phyloP scores from a whole-genome alignment of 441 rosid genomes.

The Cnidoscolus chayamansa region DNA sequence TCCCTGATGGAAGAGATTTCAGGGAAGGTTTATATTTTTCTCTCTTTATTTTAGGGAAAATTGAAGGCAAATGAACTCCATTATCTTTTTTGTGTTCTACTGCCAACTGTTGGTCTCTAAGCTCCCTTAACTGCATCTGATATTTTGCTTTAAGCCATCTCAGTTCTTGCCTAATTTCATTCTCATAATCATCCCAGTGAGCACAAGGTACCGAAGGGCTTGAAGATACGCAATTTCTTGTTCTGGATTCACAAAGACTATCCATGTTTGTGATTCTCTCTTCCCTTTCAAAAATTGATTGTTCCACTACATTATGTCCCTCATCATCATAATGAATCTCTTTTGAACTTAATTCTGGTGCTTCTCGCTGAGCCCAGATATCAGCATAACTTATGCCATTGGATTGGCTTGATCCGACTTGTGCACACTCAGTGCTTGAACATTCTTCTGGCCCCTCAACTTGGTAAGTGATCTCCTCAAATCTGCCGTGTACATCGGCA shows the following conservation, averaged over 20 bases:
- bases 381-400: slow-evolving; percentile 42
- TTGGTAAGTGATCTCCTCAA: slow-evolving; percentile 78
- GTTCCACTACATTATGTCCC: slow-evolving; percentile 23
- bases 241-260: slow-evolving; percentile 23
- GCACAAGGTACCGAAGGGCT: slow-evolving; percentile 26
- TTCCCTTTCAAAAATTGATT: slow-evolving; percentile 22
- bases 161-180: slow-evolving; percentile 59
- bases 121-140: slow-evolving; percentile 54
- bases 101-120: slow-evolving; percentile 44
- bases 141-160: slow-evolving; percentile 91
- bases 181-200: slow-evolving; percentile 45
- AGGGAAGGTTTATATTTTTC: slow-evolving; percentile 19
- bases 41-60: slow-evolving; percentile 17
- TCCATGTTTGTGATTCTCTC: slow-evolving; percentile 35
- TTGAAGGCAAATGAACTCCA: slow-evolving; percentile 14
- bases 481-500: slow-evolving; percentile 67
- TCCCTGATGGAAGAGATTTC: slow-evolving; percentile 20
- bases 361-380: slow-evolving; percentile 62
- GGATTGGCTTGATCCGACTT: slow-evolving; percentile 27
- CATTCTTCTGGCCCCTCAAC: slow-evolving; percentile 52
- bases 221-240: slow-evolving; percentile 27
- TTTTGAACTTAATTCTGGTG: slow-evolving; percentile 32
- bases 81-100: slow-evolving; percentile 14
- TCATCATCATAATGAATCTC: slow-evolving; percentile 41
- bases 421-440: slow-evolving; percentile 26